phyloP scores from a whole-genome alignment of 176 grass and related monocot genomes.

The Juncus effusus region DNA sequence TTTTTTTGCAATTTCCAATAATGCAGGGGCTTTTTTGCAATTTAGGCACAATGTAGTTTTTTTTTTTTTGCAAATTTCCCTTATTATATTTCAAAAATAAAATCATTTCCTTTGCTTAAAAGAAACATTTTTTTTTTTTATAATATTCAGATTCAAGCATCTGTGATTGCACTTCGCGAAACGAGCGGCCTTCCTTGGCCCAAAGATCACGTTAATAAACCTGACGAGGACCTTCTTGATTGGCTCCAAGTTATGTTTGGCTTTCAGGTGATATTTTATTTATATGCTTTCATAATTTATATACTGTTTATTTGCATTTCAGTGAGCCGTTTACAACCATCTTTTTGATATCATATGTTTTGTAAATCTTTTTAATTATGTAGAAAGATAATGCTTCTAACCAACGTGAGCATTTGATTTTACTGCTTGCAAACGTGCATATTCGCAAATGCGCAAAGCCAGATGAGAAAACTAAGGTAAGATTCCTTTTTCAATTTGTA shows the following conservation, averaged over 20 bases:
- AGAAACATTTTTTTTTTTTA: background rate
- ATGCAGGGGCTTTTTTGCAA: no score
- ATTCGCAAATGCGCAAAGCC: slow-evolving; percentile 60
- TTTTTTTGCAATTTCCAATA: no score
- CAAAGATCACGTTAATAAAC: slow-evolving; percentile 63
- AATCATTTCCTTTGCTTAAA: background rate
- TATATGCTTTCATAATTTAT: background rate
- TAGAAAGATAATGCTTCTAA: slow-evolving; percentile 92
- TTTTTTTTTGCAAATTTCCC: no score
- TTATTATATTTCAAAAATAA: no score
- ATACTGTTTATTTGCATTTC: background rate
- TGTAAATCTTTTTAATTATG: slow-evolving; percentile 7
- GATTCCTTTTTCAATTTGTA: slow-evolving; percentile 31
- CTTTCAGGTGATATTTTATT: slow-evolving; percentile 62
- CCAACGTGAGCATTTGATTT: slow-evolving; percentile 92
- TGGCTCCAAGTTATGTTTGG: slow-evolving; percentile 99
- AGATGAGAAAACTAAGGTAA: slow-evolving; percentile 88
- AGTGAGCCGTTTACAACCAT: background rate
- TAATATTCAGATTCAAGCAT: slow-evolving; percentile 68
- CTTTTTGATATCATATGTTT: slow-evolving; percentile 1
- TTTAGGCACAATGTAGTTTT: no score
- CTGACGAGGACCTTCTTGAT: slow-evolving; percentile 76
- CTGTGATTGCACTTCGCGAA: slow-evolving; percentile 65
- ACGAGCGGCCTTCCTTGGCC: slow-evolving; percentile 88
- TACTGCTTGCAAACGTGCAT: slow-evolving; percentile 89